Evolutionary conservation across 768 basidiomycete genomes (phyloP).

Genomic region (Boletellus sp.): DNA sequence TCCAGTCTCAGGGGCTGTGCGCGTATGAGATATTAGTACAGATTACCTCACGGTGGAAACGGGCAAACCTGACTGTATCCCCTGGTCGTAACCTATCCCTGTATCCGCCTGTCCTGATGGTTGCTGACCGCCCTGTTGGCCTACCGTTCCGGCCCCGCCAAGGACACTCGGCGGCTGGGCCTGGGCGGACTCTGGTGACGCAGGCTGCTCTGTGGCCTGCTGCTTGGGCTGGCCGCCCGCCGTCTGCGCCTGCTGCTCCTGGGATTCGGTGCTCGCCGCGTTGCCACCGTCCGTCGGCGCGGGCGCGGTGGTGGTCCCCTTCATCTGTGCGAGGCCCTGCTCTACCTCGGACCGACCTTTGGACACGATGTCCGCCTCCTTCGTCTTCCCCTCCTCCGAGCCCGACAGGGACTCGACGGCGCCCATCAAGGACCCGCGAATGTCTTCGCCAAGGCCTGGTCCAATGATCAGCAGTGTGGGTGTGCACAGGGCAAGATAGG

Average conservation of each 20-base stretch:
- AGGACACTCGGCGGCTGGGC: neutral
- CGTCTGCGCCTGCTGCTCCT: neutral
- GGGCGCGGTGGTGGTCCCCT: conserved; percentile 1
- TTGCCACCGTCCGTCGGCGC: neutral
- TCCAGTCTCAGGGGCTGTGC: neutral
- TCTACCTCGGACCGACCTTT: conserved; percentile 41
- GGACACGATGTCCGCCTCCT: conserved; percentile 35
- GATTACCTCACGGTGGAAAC: too few relatives aligned
- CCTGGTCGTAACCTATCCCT: neutral
- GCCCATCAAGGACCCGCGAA: conserved; percentile 42
- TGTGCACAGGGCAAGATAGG: conserved; percentile 3
- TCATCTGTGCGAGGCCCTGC: conserved; percentile 35
- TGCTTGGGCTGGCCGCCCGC: neutral
- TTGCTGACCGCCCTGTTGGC: neutral
- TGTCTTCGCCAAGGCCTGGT: conserved; percentile 44
- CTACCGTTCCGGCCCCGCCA: neutral
- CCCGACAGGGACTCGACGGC: conserved; percentile 35
- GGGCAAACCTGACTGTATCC: conserved; percentile 3
- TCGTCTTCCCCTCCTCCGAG: conserved; percentile 21
- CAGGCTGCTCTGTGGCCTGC: neutral
- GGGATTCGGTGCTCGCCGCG: neutral
- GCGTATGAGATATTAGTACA: neutral
- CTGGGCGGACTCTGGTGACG: neutral
- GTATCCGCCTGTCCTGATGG: neutral
- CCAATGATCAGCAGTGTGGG: neutral